Percentiles rank a stretch among this genome's conserved stretches.
Conservation (phyloP, 108 stramenopile genomes). For the Ochromonas danica region DNA sequence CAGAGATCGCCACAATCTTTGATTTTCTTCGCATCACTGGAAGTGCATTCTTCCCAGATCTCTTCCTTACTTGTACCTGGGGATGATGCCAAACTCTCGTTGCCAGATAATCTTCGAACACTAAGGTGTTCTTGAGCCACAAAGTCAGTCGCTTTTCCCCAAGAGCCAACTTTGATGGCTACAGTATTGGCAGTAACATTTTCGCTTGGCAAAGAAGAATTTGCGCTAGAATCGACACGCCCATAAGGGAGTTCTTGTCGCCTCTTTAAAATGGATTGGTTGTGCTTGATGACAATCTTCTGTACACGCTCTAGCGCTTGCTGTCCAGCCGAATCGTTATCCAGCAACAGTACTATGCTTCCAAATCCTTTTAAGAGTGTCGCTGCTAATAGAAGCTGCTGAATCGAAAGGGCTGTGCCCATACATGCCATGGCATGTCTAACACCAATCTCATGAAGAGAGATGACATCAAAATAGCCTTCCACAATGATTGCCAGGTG, state of each 20-base stretch:
- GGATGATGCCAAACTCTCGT: conserved; percentile 14
- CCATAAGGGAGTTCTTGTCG: conserved; percentile 14
- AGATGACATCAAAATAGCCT: conserved; percentile 89
- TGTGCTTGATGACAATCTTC: conserved; percentile 11
- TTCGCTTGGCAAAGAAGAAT: conserved; percentile 15
- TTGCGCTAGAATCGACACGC: conserved; percentile 13
- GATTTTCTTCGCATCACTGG: conserved; percentile 15
- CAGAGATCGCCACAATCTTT: conserved; percentile 15
- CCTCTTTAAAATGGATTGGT: conserved; percentile 16
- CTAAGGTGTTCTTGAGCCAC: conserved; percentile 14
- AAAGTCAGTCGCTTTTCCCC: conserved; percentile 14
- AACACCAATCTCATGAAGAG: conserved; percentile 72
- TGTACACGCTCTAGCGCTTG: conserved; percentile 65
- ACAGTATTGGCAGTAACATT: conserved; percentile 16
- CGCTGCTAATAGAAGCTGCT: conserved; percentile 55
- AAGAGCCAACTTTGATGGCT: conserved; percentile 15
- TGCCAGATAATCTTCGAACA: conserved; percentile 15
- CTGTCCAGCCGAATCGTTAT: conserved; percentile 78
- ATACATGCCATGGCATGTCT: conserved; percentile 74
- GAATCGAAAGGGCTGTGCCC: conserved; percentile 75
- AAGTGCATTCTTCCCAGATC: conserved; percentile 15
- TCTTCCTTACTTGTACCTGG: conserved; percentile 15
- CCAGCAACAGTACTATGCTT: conserved; percentile 64
- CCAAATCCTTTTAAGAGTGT: conserved; percentile 16
- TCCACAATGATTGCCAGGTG: conserved; percentile 70